phyloP scores from a whole-genome alignment of 164 flowering plant species.

The Magnolia changhungtana region DNA sequence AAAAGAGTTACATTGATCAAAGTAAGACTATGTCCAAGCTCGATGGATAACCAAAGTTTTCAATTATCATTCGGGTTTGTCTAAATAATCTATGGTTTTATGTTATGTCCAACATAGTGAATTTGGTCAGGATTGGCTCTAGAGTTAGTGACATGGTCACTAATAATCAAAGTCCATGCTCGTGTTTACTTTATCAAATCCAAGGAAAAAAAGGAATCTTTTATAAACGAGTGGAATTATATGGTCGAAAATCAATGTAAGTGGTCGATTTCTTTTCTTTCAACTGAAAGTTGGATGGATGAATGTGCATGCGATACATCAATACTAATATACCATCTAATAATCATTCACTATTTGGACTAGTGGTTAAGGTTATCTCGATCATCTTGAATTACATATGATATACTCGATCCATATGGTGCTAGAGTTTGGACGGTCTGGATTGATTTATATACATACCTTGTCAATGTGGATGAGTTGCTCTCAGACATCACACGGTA shows the following conservation, averaged over 20 bases:
- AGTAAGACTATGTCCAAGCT: slow-evolving; percentile 80
- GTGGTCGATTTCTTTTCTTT: not conserved
- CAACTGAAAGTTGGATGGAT: not conserved
- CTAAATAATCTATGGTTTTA: slow-evolving; percentile 85
- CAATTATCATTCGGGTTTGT: slow-evolving; percentile 59
- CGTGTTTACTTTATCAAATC: slow-evolving; percentile 62
- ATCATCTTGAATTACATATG: too few species aligned
- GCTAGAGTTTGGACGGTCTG: too few species aligned
- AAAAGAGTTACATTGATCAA: slow-evolving; percentile 46
- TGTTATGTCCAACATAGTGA: slow-evolving; percentile 59
- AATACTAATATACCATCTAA: too few species aligned
- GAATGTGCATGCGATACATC: too few species aligned
- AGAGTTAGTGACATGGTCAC: slow-evolving; percentile 76
- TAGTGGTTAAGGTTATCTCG: too few species aligned
- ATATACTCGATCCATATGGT: too few species aligned
- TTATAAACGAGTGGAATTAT: slow-evolving; percentile 87
- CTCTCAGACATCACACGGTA: too few species aligned
- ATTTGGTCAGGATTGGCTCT: slow-evolving; percentile 83
- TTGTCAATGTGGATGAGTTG: too few species aligned
- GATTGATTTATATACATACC: too few species aligned
- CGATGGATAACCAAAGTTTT: slow-evolving; percentile 75
- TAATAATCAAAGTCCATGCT: slow-evolving; percentile 66
- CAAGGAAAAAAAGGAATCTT: slow-evolving; percentile 83
- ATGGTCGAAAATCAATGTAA: slow-evolving; percentile 93
- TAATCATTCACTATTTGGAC: too few species aligned